phyloP scores from a whole-genome alignment of 768 basidiomycete species.

The Russula abietina region DNA sequence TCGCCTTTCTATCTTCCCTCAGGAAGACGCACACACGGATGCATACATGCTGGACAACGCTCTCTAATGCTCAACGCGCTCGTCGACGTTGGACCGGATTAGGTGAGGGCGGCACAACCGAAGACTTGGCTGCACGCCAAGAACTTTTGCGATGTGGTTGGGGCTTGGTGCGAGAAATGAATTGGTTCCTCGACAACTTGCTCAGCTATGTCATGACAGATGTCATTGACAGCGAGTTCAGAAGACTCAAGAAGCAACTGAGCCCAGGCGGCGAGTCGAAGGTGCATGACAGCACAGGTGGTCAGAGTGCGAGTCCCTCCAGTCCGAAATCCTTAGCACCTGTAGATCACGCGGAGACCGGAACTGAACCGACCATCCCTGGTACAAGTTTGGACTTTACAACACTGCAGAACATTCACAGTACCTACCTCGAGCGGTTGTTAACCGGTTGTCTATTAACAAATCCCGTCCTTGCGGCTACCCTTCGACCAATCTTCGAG shows the following conservation, averaged over 20 bases:
- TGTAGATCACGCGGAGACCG: neutral
- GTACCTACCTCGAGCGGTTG: constrained; percentile 72
- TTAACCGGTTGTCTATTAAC: constrained; percentile 74
- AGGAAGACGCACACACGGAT: constrained; percentile 79
- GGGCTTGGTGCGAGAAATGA: constrained; percentile 84
- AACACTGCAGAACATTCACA: constrained; percentile 75
- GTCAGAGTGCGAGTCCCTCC: constrained; percentile 24
- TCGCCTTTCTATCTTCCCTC: constrained; percentile 77
- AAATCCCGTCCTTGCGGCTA: constrained; percentile 53
- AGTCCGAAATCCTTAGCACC: constrained; percentile 9
- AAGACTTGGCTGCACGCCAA: constrained; percentile 60
- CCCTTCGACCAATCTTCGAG: constrained; percentile 69
- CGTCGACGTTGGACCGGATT: constrained; percentile 82
- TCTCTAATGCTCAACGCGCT: constrained; percentile 81
- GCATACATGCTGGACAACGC: constrained; percentile 74
- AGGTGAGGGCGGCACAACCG: constrained; percentile 75
- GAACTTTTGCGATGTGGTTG: constrained; percentile 72
- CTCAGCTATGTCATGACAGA: constrained; percentile 86
- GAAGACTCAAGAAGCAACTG: constrained; percentile 58
- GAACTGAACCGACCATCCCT: constrained; percentile 19
- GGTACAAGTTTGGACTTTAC: constrained; percentile 67
- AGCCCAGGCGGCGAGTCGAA: constrained; percentile 4
- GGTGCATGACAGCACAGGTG: constrained; percentile 26
- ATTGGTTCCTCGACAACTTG: constrained; percentile 84
- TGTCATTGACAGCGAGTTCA: constrained; percentile 80